Base-by-base conservation (phyloP, 192 early-diverging fungal species). In the Geranomyces michiganensis region DNA sequence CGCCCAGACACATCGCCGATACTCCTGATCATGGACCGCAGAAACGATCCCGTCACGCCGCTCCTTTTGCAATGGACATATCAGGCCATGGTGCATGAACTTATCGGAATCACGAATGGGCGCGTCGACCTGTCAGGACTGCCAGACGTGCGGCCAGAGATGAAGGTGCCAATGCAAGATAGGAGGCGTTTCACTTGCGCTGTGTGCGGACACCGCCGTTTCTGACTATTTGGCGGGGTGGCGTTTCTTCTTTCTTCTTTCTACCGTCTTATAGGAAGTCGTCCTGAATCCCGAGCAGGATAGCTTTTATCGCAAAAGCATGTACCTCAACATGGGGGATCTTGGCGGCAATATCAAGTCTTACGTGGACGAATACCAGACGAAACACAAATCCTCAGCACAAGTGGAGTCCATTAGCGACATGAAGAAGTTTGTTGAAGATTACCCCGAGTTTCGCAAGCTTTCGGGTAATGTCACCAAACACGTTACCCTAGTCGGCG, bases 391-490 rank as follows among this genome's bases (percentile, higher is more conserved):
- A 74, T 93, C 91, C 6, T 91, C 90, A 56, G 90, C 90, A 78
- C 89, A 93, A 65, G 93, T 99, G 66, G 94, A 99, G 63, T 94
- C 93, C 21, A 97, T 99, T 65, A 78, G 90, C 9, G 96, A 99
- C 71, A 99, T 99, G 97, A 99, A 99, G 76, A 86, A 91, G 53
- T 99, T 99, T 88, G 94, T 99, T 12, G 95, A 99, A 76, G 93
- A 95, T 48, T 99, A 99, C 71, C 97, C 97, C 7, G 97, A 99
- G 70, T 98, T 99, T 72, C 82, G 94, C 68, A 97, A 96, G 78
- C 83, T 99, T 17, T 92, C 91, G 26, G 95, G 95, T 10, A 99
- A 99, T 74, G 97, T 99, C 14, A 92, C 92, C 17, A 99, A 99
- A 71, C 97, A 99, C 78, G 97, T 99, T 10, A 91, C 97, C 10